Percentiles rank a stretch among this genome's conserved stretches.
Evolutionary conservation across 305 asterid genomes (phyloP).

Genomic region (Andrographis paniculata): DNA sequence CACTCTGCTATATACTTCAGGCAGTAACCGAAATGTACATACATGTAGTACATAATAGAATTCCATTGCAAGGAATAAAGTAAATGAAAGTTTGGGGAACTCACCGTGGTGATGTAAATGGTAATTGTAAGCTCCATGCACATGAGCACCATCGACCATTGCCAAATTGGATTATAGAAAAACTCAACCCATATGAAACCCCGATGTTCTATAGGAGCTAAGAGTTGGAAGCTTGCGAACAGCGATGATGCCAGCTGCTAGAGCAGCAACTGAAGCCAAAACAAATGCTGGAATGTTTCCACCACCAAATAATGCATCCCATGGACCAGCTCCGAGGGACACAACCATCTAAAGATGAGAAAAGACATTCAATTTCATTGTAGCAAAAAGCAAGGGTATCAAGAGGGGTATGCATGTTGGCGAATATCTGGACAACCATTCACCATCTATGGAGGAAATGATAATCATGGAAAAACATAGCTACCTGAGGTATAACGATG

Average conservation of each 20-base stretch:
- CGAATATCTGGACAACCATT: constrained; percentile 3
- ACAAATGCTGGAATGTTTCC: constrained; percentile 95
- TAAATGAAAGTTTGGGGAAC: constrained; percentile 22
- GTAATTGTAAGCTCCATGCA: constrained; percentile 17
- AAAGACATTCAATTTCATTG: constrained; percentile 1
- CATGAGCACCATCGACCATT: too few species aligned
- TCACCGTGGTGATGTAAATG: constrained; percentile 7
- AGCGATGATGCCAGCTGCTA: constrained; percentile 79
- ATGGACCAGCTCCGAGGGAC: constrained; percentile 99
- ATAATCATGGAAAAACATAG: constrained; percentile 1
- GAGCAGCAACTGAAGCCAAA: constrained; percentile 69
- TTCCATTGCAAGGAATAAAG: constrained; percentile 13
- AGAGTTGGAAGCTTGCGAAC: constrained; percentile 64
- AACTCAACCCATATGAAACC: constrained; percentile 90
- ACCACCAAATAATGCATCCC: constrained; percentile 99
- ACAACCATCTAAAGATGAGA: constrained; percentile 58
- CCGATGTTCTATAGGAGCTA: constrained; percentile 53
- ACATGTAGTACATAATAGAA: not conserved
- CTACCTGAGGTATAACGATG: constrained; percentile 94
- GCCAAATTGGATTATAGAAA: too few species aligned
- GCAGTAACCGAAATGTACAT: not conserved
- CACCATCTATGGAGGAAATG: constrained; percentile 12
- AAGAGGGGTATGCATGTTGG: not conserved
- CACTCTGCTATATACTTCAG: too few species aligned
- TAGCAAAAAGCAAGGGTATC: not conserved